Base-by-base conservation (phyloP, 208 protist species). In the Herpetomonas tarakana region DNA sequence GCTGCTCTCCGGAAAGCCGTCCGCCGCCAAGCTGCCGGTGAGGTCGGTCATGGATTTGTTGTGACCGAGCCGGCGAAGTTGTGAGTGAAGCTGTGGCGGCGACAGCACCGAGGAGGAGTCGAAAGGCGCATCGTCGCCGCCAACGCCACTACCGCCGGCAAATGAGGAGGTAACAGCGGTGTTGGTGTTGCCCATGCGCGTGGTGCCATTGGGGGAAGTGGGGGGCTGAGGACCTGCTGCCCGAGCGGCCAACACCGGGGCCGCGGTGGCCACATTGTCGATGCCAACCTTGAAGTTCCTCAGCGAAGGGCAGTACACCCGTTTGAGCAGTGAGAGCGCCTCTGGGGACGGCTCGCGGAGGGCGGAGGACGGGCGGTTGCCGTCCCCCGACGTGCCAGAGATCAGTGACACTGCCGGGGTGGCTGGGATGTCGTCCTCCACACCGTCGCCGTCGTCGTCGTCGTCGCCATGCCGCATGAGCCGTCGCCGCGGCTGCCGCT, bases 271-370 rank as follows among this genome's bases (percentile, higher is more conserved):
- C 18, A 52, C 46, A 19, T 19, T 26, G 7, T 52, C 46, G n/a
- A 52, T 22, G 24, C 46, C 46, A 27, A 26, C 46, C 46, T 22
- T 52, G n/a, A 27, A 52, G 46, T 52, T 52, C 11, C 22, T 6
- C 18, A 52, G n/a, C 6, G 46, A 52, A 7, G 46, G 46, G 46
- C 46, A 52, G 46, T 27, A 52, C 46, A 52, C 46, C 46, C 14
- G 6, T 14, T 52, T 7, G 12, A 52, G 24, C 6, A 52, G 46
- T 18, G 11, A 6, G 7, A 52, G 46, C n/a, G 46, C 46, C 12
- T 52, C 46, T 27, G 46, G 12, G 6, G 46, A 52, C 6, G 46
- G 35, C 35, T 41, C 35, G 14, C 35, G 35, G 35, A 41, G 35
- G 12, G 24, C 7, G 46, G 46, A 52, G 11, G 6, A 21, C 11